These are phyloP conservation scores for Lentinus tigrinus DNA, from an alignment of 768 basidiomycete genomes.

Conservation along the genomic window DNA sequence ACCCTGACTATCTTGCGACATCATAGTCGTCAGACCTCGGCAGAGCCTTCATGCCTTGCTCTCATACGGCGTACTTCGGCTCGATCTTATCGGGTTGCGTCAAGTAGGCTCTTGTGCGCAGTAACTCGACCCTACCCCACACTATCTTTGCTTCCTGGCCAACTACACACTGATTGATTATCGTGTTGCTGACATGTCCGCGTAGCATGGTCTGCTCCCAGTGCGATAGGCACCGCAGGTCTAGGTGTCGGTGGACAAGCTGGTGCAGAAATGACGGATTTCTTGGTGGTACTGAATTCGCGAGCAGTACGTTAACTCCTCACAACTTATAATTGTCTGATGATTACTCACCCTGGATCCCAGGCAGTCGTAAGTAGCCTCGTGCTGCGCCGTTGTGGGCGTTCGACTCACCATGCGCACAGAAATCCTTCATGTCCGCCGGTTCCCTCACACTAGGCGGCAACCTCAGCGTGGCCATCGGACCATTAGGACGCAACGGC, in stretches of 20 bases:
- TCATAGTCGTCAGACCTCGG: no score
- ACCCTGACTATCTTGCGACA: no score
- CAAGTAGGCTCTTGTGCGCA: no score
- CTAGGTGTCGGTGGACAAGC: conserved; percentile 83
- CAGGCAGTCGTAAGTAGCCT: conserved; percentile 50
- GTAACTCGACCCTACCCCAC: no score
- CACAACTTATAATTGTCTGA: not conserved
- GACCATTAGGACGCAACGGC: conserved; percentile 92
- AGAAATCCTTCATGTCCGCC: conserved; percentile 91
- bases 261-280: conserved; percentile 89
- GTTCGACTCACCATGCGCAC: not conserved
- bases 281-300: conserved; percentile 86
- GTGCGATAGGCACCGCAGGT: conserved; percentile 92
- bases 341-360: not conserved
- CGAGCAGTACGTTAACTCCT: conserved; percentile 50
- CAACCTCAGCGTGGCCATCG: conserved; percentile 85
- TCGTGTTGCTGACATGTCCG: not conserved
- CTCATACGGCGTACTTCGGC: no score
- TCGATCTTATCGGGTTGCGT: no score
- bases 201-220: conserved; percentile 89
- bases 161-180: not conserved
- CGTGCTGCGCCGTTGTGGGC: not conserved
- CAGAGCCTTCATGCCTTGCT: no score
- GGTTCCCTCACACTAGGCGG: conserved; percentile 90
- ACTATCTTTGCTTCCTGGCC: not conserved